These are phyloP conservation scores for Entrophospora sp. DNA, from an alignment of 192 early-diverging fungal species.

Conservation along the genomic window DNA sequence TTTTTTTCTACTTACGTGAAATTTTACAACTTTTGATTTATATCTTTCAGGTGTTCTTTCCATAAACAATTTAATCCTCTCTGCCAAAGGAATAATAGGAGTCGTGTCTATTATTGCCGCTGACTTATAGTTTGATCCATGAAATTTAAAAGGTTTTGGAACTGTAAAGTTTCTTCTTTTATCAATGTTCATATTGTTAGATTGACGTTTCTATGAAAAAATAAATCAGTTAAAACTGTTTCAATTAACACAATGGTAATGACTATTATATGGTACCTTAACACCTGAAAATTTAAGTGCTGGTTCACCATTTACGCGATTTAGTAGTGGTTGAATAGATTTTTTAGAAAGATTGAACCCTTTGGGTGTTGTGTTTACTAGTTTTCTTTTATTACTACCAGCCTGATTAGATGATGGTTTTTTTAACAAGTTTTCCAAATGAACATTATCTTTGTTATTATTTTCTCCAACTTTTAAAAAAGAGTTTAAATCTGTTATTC, in stretches of 20 bases:
- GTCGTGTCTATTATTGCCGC: too few relatives aligned
- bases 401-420: too few relatives aligned
- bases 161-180: neutral
- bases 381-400: too few relatives aligned
- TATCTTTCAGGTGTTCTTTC: constrained; percentile 10
- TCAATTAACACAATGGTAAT: neutral
- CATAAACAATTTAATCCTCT: neutral
- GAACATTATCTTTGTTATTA: too few relatives aligned
- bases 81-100: constrained; percentile 2
- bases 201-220: neutral
- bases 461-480: too few relatives aligned
- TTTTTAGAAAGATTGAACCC: neutral
- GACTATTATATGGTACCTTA: neutral
- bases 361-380: neutral
- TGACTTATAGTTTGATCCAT: neutral
- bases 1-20: too few relatives aligned
- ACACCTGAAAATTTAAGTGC: neutral
- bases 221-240: neutral
- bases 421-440: too few relatives aligned
- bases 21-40: constrained; percentile 5
- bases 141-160: constrained; percentile 12
- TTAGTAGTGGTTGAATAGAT: neutral
- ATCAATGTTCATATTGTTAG: neutral
- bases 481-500: too few relatives aligned
- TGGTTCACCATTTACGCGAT: neutral